Percentiles rank a stretch among this genome's conserved stretches.
phyloP scores from a whole-genome alignment of 1,139 yeast species.

The Diutina ranongensis region DNA sequence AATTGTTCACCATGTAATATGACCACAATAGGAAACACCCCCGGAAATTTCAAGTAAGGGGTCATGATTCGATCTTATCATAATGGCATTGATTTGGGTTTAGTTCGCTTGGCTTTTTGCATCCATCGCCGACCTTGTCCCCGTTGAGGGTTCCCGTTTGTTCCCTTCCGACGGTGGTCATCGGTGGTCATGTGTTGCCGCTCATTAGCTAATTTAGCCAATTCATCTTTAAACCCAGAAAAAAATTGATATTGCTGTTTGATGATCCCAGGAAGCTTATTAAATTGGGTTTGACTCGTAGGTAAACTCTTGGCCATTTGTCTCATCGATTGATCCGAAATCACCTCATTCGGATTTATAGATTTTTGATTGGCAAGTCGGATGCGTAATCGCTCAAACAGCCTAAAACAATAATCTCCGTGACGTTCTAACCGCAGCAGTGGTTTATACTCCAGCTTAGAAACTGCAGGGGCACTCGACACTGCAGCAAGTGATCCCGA shows the following conservation, averaged over 20 bases:
- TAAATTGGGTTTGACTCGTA: neutral
- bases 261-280: neutral
- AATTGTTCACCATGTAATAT: too few relatives aligned
- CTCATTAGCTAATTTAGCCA: neutral
- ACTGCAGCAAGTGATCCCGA: neutral
- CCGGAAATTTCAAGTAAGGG: neutral
- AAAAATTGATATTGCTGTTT: neutral
- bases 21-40: neutral
- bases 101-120: neutral
- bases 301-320: constrained; percentile 2
- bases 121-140: neutral
- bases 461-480: neutral
- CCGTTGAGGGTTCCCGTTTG: neutral
- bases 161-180: neutral
- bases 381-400: neutral
- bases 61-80: neutral
- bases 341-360: neutral
- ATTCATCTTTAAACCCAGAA: neutral
- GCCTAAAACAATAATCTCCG: neutral
- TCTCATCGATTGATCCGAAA: neutral
- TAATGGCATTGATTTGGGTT: neutral
- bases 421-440: neutral
- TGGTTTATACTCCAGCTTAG: too few relatives aligned
- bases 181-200: too few relatives aligned
- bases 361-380: neutral